Evolutionary conservation across 495 filamentous ascomycete genomes (phyloP), one percentile per base, ranked within the genome.

Genomic region (Glutinoglossum americanum): DNA sequence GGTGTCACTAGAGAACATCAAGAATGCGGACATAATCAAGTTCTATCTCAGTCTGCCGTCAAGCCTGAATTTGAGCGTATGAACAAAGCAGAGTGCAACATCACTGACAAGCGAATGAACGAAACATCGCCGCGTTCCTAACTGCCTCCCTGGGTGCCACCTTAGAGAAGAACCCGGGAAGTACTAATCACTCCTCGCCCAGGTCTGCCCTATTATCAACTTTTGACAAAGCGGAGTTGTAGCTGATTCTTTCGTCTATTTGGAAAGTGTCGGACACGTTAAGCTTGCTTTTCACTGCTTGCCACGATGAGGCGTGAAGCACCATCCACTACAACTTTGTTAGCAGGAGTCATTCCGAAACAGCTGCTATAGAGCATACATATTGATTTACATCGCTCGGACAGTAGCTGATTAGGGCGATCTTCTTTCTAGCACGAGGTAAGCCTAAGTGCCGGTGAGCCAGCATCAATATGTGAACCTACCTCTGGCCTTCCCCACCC

Each of bases 231-330:
- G n/a, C 47, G 6, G 8, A 25, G 21, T 23, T 25, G 13, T 23
- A 49, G 3, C 95, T 93, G 67, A 84, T 80, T 64, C 76, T 76
- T 68, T 94, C 87, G 70, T 94, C 94, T 71, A 88, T 92, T 74
- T 98, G 93, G 64, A 95, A 78, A 66, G 93, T 89, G 64, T 73
- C 72, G 57, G 78, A 78, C 61, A 96, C 70, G 33, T 79, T 85
- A 57, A 98, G 79, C 28, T 92, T 73, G 67, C 83, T 84, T 76
- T 93, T 95, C 63, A 98, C 76, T 59, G 80, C 80, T 64, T 94
- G 88, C 70, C 93, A 93, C 66, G 90, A 97, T 56, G 87, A 87
- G 66, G 90, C 87, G 81, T 96, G 97, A 63, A 94, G 78, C 93
- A 96, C 97, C 72, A 87, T 86, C 67, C 81, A 73, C 85, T 89